Percentiles rank a stretch among this genome's conserved stretches.
phyloP scores from a whole-genome alignment of 2,329 filamentous ascomycete species.

The Alternaria hordeiaustralica region DNA sequence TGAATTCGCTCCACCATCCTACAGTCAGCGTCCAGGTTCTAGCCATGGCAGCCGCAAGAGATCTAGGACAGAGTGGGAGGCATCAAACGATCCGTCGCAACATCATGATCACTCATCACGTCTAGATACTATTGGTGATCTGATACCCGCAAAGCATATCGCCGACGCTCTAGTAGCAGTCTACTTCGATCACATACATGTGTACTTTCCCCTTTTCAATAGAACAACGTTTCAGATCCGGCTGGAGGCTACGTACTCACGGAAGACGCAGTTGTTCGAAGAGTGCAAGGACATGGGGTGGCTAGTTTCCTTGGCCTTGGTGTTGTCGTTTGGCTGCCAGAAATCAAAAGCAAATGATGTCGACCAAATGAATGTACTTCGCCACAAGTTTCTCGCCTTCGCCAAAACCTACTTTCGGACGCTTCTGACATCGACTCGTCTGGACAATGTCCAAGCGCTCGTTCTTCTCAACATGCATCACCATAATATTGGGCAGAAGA shows the following conservation, averaged over 20 bases:
- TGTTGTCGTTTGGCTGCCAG: slow-evolving; percentile 52
- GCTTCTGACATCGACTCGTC: slow-evolving; percentile 47
- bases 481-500: slow-evolving; percentile 52
- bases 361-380: slow-evolving; percentile 23
- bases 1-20: slow-evolving; percentile 19
- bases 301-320: slow-evolving; percentile 52
- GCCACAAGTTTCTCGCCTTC: slow-evolving; percentile 34
- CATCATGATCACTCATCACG: background rate
- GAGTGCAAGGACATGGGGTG: slow-evolving; percentile 50
- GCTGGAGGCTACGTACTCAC: slow-evolving; percentile 49
- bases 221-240: slow-evolving; percentile 49
- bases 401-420: slow-evolving; percentile 46
- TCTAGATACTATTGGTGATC: slow-evolving; percentile 24
- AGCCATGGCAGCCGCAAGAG: slow-evolving; percentile 24
- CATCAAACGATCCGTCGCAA: slow-evolving; percentile 18
- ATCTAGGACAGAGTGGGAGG: slow-evolving; percentile 23
- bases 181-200: slow-evolving; percentile 52
- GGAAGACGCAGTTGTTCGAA: slow-evolving; percentile 20
- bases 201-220: slow-evolving; percentile 49
- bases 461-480: slow-evolving; percentile 53
- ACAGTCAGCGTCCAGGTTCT: slow-evolving; percentile 3
- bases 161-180: slow-evolving; percentile 50
- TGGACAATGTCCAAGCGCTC: slow-evolving; percentile 53
- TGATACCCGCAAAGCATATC: slow-evolving; percentile 45
- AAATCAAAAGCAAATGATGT: slow-evolving; percentile 43